Base-by-base conservation (phyloP, 2,329 filamentous ascomycete genomes). In the Davidsoniella eucalypti region DNA sequence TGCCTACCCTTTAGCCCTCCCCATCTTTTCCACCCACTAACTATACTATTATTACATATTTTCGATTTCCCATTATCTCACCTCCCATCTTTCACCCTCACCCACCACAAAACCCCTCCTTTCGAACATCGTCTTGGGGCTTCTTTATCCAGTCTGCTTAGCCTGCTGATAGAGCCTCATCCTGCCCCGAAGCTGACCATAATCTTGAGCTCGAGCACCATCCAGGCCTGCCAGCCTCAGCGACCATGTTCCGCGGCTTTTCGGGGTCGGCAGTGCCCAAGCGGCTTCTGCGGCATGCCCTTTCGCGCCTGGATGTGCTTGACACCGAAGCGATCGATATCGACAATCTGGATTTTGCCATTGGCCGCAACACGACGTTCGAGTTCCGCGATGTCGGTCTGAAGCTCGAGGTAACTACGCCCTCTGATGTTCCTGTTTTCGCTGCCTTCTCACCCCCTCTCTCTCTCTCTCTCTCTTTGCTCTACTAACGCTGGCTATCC, bases 381-480 rank as follows among this genome's bases (percentile, higher is more conserved):
- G 88, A 94, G 64, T 80, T 95, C 57, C 79, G 82, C 57, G 83
- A 96, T 71, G 82, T 95, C 52, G 86, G 83, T 2, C 69, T 95
- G 55, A 83, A 81, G 61, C 67, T 88, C 53, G 76, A 86, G 71
- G 87, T 85, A 69, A 58, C 70, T 64, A 44, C 52, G 47, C 50
- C 47, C 10, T 47, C 38, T 16, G 39, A 9, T 33, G 3, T 33
- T 10, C 12, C 29, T 9, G 29, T 33, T 33, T 12, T 33, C 12
- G 12, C 29, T 33, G 29, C 29, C 5, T 21, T 10, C 36, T 29
- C 41, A 4, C 29, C 12, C 16, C 16, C 36, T n/a, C 41, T 10
- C 23, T 44, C 39, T 21, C 5, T 29, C 12, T 7, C 36, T 29
- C 41, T 17, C 23, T 44, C 47, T 37, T 44, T 50, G 36, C 45